Conservation (phyloP, 2,329 filamentous ascomycete species). For the Fusarium ambrosium region DNA sequence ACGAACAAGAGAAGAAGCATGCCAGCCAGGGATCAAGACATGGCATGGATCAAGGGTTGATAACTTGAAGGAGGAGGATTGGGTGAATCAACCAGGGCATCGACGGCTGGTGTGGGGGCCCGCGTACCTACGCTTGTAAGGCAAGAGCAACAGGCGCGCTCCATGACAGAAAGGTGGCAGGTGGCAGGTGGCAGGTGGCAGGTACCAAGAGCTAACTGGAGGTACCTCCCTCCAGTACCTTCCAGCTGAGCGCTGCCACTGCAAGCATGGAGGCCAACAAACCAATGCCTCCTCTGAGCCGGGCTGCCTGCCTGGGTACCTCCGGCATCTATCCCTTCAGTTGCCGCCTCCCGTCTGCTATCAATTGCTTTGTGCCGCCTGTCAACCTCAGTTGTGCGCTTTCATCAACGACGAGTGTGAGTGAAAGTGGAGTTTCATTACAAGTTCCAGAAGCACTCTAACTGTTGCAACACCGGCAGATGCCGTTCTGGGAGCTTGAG, state of each 20-base stretch:
- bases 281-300: not conserved
- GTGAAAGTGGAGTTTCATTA: not conserved
- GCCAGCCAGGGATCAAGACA: conserved; percentile 20
- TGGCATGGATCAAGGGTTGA: conserved; percentile 25
- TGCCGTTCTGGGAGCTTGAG: not conserved
- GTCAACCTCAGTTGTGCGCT: not conserved
- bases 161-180: not conserved
- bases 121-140: not conserved
- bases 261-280: not conserved
- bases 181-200: not conserved
- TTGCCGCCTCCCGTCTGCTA: not conserved
- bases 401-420: not conserved
- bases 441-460: conserved; percentile 5
- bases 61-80: conserved; percentile 13
- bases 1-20: conserved; percentile 23
- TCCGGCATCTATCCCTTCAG: not conserved
- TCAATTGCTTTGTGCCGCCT: not conserved
- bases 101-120: conserved; percentile 28
- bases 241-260: not conserved
- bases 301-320: not conserved
- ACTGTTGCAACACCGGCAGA: conserved; percentile 7
- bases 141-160: not conserved
- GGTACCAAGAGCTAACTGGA: not conserved
- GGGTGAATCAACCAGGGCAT: conserved; percentile 20
- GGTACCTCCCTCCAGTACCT: not conserved